Evolutionary conservation across 208 protist genomes (phyloP).

Genomic region (Leptomonas seymouri): DNA sequence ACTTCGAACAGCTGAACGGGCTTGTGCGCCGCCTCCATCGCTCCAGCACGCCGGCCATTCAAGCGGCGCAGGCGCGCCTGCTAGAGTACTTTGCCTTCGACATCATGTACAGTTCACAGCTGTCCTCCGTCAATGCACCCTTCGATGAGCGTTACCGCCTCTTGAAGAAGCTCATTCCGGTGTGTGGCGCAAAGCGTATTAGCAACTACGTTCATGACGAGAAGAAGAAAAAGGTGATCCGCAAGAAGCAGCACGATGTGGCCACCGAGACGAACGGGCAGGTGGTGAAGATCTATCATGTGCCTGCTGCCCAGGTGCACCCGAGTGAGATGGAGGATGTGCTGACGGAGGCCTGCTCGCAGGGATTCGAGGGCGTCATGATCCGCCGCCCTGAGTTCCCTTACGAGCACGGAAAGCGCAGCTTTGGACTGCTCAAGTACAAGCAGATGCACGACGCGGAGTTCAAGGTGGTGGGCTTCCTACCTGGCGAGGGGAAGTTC

Average conservation of each 20-base stretch:
- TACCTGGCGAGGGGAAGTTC: constrained; percentile 87
- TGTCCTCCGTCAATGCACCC: constrained; percentile 50
- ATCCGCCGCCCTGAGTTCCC: constrained; percentile 83
- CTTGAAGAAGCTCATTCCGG: constrained; percentile 81
- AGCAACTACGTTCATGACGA: constrained; percentile 85
- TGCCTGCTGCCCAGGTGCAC: constrained; percentile 75
- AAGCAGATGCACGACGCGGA: constrained; percentile 92
- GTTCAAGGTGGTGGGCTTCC: constrained; percentile 86
- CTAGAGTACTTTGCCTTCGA: constrained; percentile 91
- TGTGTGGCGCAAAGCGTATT: constrained; percentile 81
- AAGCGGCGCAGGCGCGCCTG: constrained; percentile 49
- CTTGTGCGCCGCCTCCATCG: constrained; percentile 67
- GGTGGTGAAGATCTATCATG: constrained; percentile 72
- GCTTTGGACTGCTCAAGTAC: constrained; percentile 90
- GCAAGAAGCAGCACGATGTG: constrained; percentile 30
- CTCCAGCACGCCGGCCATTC: constrained; percentile 35
- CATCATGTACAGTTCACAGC: constrained; percentile 80
- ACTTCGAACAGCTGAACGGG: constrained; percentile 88
- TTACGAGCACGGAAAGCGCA: constrained; percentile 91
- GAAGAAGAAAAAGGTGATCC: constrained; percentile 79
- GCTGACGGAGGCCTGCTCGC: constrained; percentile 78
- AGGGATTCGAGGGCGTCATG: constrained; percentile 92
- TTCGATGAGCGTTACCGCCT: constrained; percentile 84
- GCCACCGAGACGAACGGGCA: constrained; percentile 25
- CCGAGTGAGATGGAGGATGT: constrained; percentile 84